Base-by-base conservation (phyloP, 192 early-diverging fungal genomes). In the Phlyctochytrium arcticum region DNA sequence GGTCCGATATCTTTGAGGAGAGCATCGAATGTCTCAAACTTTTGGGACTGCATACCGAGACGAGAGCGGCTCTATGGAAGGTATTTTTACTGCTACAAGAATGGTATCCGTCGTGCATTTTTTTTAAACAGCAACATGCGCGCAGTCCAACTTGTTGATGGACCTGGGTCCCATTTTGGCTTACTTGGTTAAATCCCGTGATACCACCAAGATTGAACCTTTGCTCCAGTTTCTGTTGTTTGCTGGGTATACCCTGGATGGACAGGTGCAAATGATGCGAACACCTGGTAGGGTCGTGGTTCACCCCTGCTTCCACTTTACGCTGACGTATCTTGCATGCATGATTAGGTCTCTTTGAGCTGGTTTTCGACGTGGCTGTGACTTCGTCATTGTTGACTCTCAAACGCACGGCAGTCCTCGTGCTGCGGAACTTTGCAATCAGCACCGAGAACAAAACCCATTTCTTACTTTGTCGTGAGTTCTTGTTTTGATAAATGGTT, bases 361-460 rank as follows among this genome's bases (percentile, higher is more conserved):
- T 33, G 8, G 24, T 46, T 10, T n/a, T 64, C 5, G 35, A 12
- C 34, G 24, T 15, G 9, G 46, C 6, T 32, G 31, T 12, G 4
- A 63, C 50, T n/a, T n/a, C n/a, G n/a, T n/a, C n/a, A n/a, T n/a
- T n/a, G n/a, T n/a, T n/a, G 30, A n/a, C 47, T 9, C 33, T 70
- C 7, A 54, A 57, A 39, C 35, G 33, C 36, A 7, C 26, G 12
- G 65, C 55, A 26, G 5, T 78, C 48, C 53, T 34, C 24, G 39
- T 78, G 4, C 62, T 75, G 15, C 32, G 61, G 26, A 70, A 72
- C 42, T 51, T 78, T 50, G 70, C 70, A 17, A 34, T 57, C 15
- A 19, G 42, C 29, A 72, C 61, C 33, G 76, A 78, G 49, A 76
- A 69, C 46, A 72, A 76, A 53, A 23, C 70, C 3, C 60, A 65